phyloP scores from a whole-genome alignment of 148 eudicot genomes.

The Vaccinium corymbosum region DNA sequence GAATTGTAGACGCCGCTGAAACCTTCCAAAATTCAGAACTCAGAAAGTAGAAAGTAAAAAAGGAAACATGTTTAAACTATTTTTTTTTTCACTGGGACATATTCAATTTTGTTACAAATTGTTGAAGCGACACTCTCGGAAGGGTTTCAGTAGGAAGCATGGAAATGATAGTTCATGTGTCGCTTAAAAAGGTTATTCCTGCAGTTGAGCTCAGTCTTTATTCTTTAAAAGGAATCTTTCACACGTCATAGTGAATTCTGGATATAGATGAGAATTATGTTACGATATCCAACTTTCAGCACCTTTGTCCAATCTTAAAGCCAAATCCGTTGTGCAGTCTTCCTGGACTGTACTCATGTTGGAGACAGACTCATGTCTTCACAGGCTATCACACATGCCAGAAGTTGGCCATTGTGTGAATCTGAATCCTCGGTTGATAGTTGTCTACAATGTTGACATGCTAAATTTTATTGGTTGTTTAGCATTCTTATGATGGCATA shows the following conservation, averaged over 20 bases:
- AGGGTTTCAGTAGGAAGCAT: background rate
- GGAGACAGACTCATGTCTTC: background rate
- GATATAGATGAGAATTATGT: background rate
- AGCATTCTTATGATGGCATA: background rate
- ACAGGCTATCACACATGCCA: background rate
- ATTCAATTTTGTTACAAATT: background rate
- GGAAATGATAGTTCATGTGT: background rate
- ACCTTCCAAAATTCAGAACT: background rate
- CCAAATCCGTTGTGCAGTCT: background rate
- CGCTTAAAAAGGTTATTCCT: background rate
- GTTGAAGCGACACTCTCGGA: background rate
- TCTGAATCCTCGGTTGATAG: background rate
- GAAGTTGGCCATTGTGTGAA: background rate
- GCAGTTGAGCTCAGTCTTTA: background rate
- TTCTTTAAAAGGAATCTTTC: background rate
- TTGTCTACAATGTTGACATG: background rate
- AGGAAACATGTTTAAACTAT: background rate
- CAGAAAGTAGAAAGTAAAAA: background rate
- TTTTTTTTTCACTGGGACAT: background rate
- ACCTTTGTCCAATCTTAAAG: background rate
- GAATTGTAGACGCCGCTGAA: background rate
- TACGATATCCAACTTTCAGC: background rate
- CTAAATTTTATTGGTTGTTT: background rate
- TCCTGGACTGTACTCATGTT: background rate
- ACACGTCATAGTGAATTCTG: background rate